Base-by-base conservation (phyloP, 345 rosid species). In the Citrus reticulata region DNA sequence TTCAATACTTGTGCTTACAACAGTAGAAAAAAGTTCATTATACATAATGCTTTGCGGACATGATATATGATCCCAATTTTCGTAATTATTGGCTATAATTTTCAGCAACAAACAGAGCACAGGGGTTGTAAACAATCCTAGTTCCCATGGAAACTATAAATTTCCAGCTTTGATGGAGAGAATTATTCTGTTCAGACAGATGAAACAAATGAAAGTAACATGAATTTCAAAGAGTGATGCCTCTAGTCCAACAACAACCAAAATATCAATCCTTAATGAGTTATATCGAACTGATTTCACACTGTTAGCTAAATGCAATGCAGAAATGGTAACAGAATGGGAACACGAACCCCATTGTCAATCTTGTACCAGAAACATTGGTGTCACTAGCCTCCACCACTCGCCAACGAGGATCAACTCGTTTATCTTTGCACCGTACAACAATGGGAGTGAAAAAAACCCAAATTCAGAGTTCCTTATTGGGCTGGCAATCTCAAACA, bases 361-460 rank as follows among this genome's bases (percentile, higher is more conserved):
- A 87, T 91, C 94, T 85, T 93, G 98, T 95, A 95, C 98, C 98
- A 93, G 98, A 95, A 95, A 95, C 95, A 93, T 95, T 35, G 98
- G 98, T 19, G 98, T 95, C 84, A 95, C 81, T 3, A 95, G 95
- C 86, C 98, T 90, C 98, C 98, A 95, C 98, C 98, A 95, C 81
- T 95, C 98, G 72, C 98, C 98, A 57, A 86, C 85, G 37, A 95
- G 77, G 87, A 95, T 92, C 82, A 93, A 83, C 84, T 90, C 89
- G 34, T 95, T 95, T 80, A 93, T 90, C 90, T 95, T 95, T 19
- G 98, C 97, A 69, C 98, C 98, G 25, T 93, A 93, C 37, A 95
- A 70, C 8, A 90, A 74, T 3, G 98, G 98, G 13, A 95, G 83
- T 5, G 98, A 86, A 70, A 90, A 88, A 39, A 93, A 88, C 77